Evolutionary conservation across 2,329 filamentous ascomycete species (phyloP).

Genomic region (Cladophialophora carrionii): DNA sequence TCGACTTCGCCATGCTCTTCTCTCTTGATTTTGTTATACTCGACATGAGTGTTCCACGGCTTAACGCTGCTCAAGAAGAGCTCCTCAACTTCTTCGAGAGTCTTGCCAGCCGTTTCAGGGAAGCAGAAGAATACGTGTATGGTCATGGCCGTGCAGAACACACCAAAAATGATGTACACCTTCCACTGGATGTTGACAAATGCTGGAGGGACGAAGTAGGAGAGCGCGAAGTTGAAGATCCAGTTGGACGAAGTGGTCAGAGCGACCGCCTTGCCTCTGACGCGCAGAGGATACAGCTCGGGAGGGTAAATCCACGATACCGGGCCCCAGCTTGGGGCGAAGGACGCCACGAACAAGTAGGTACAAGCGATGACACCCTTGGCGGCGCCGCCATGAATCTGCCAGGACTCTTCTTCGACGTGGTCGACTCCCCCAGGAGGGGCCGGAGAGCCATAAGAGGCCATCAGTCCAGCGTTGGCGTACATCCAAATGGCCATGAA

Average conservation of each 20-base stretch:
- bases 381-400: slow-evolving; percentile 52
- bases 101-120: slow-evolving; percentile 72
- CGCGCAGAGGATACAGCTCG: slow-evolving; percentile 64
- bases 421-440: slow-evolving; percentile 42
- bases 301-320: slow-evolving; percentile 57
- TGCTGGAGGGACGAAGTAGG: slow-evolving; percentile 61
- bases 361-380: slow-evolving; percentile 70
- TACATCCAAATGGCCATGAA: slow-evolving; percentile 61
- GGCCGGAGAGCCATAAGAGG: slow-evolving; percentile 48
- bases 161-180: slow-evolving; percentile 75
- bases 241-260: slow-evolving; percentile 65
- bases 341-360: slow-evolving; percentile 73
- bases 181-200: slow-evolving; percentile 63
- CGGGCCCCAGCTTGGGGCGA: slow-evolving; percentile 62
- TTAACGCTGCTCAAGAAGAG: slow-evolving; percentile 26
- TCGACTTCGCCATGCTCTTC: slow-evolving; percentile 31
- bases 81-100: slow-evolving; percentile 69
- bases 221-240: slow-evolving; percentile 64
- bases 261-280: slow-evolving; percentile 66
- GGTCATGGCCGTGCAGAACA: slow-evolving; percentile 70
- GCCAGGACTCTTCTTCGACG: slow-evolving; percentile 47
- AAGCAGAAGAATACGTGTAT: slow-evolving; percentile 71
- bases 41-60: slow-evolving; percentile 29
- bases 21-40: slow-evolving; percentile 24
- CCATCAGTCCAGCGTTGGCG: slow-evolving; percentile 50